Percentiles rank a stretch among this genome's conserved stretches.
These are phyloP conservation scores for Lepidium africanum DNA, from an alignment of 345 rosid genomes.

Conservation along the genomic window DNA sequence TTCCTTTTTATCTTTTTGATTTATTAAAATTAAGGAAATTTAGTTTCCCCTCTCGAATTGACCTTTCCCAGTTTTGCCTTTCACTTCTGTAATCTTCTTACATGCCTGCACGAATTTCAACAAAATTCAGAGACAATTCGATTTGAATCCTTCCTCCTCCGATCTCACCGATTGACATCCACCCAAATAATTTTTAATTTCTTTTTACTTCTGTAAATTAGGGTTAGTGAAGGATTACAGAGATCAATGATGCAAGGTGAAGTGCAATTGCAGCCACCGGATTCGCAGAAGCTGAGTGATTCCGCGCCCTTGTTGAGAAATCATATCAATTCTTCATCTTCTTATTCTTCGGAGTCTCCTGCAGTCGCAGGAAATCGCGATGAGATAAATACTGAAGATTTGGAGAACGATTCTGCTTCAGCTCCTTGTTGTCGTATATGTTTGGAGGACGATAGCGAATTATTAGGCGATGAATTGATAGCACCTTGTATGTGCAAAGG, in stretches of 20 bases:
- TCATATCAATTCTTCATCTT: slow-evolving; percentile 16
- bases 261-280: slow-evolving; percentile 54
- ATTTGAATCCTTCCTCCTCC: background rate
- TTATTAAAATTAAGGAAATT: background rate
- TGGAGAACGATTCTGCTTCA: slow-evolving; percentile 53
- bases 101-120: slow-evolving; percentile 3
- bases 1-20: background rate
- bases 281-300: slow-evolving; percentile 40
- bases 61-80: background rate
- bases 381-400: slow-evolving; percentile 60
- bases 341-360: slow-evolving; percentile 19
- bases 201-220: background rate
- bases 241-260: slow-evolving; percentile 51
- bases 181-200: background rate
- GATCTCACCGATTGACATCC: background rate
- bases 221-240: background rate
- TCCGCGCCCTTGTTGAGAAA: slow-evolving; percentile 61
- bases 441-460: slow-evolving; percentile 75
- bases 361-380: slow-evolving; percentile 20
- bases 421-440: slow-evolving; percentile 86
- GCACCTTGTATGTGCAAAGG: slow-evolving; percentile 99
- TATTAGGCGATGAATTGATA: slow-evolving; percentile 79
- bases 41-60: background rate
- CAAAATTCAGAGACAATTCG: background rate
- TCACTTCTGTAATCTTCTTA: slow-evolving; percentile 1